A percentile compares a stretch with the other conserved stretches of the same genome.
Conservation (phyloP, 2,329 filamentous ascomycete genomes). For the Penicillium sp. region DNA sequence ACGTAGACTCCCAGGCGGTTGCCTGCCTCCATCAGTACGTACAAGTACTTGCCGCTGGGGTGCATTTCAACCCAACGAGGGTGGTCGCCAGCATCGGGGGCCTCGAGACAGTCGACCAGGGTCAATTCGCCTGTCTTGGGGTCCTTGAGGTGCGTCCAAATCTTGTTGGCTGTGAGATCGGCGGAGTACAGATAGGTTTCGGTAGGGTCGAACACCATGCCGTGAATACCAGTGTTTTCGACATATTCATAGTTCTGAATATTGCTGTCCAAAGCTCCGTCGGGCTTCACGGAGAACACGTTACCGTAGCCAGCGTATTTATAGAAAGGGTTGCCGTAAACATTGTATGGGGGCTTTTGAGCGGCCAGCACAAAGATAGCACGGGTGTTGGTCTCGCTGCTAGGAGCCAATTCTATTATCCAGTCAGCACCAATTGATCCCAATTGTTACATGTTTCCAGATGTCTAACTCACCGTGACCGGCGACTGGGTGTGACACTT, state of each 20-base stretch:
- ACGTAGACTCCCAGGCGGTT: slow-evolving; percentile 81
- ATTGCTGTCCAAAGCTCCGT: slow-evolving; percentile 44
- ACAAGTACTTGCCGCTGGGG: slow-evolving; percentile 74
- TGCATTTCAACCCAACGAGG: slow-evolving; percentile 88
- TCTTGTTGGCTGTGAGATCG: slow-evolving; percentile 50
- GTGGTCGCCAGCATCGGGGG: slow-evolving; percentile 71
- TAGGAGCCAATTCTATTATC: slow-evolving; percentile 63
- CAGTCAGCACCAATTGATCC: slow-evolving; percentile 3
- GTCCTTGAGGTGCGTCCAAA: slow-evolving; percentile 82
- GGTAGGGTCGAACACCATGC: slow-evolving; percentile 50
- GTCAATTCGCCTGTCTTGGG: slow-evolving; percentile 61
- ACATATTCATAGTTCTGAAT: slow-evolving; percentile 51
- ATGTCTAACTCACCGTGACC: slow-evolving; percentile 62
- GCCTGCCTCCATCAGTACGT: slow-evolving; percentile 86
- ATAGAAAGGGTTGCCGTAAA: slow-evolving; percentile 92
- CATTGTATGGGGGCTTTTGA: slow-evolving; percentile 72
- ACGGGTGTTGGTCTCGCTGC: slow-evolving; percentile 74
- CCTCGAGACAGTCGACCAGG: slow-evolving; percentile 71
- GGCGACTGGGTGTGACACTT: slow-evolving; percentile 72
- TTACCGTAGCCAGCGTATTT: slow-evolving; percentile 79
- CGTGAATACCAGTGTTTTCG: slow-evolving; percentile 50
- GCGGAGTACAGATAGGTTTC: slow-evolving; percentile 51
- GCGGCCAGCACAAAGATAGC: slow-evolving; percentile 87
- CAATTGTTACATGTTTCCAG: neutral
- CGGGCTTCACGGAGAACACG: slow-evolving; percentile 54